Evolutionary conservation across 768 basidiomycete genomes (phyloP), one percentile per base, ranked within the genome.

Genomic region (Gloeophyllum trabeum): DNA sequence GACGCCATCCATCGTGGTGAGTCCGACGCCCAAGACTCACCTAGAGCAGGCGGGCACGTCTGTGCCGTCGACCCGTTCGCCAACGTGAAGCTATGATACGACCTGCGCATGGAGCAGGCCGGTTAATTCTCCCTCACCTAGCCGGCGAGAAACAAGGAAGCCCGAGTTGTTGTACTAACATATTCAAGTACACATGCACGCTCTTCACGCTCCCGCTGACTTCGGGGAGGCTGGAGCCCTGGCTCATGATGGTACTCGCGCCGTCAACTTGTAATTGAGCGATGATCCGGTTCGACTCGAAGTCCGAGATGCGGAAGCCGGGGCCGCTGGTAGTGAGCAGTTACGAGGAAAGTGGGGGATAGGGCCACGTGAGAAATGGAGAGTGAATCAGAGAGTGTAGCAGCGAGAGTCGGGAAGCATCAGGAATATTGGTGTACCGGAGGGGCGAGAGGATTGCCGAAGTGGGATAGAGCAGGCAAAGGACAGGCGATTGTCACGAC

Each of bases 11-110:
- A 30, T n/a, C n/a, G n/a, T n/a, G n/a, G n/a, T n/a, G n/a, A n/a
- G n/a, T n/a, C 10, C 28, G 43, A 42, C 28, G 21, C 21, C 24
- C 21, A 2, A 12, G 23, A 53, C 71, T 44, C 46, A 82, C 82
- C 86, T 59, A 86, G 63, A 37, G 83, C 86, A 46, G 85, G 66
- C n/a, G 83, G 81, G 53, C 85, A 89, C 1, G 86, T 89, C 21
- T 67, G 66, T 24, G 75, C 79, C 4, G 58, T 64, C 2, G 78
- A 79, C 23, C 86, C 82, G 50, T 86, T 80, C 2, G 75, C 61
- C 14, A 87, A 62, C 6, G 59, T 56, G 56, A 88, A 87, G 1
- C 70, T 66, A 48, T 81, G 73, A 49, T 67, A 75, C 13, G 76
- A 64, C 82, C 77, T 82, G 37, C 5, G 21, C 7, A 26, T 39